Evolutionary conservation across 345 rosid species (phyloP).

Genomic region (Populus pruinosa): DNA sequence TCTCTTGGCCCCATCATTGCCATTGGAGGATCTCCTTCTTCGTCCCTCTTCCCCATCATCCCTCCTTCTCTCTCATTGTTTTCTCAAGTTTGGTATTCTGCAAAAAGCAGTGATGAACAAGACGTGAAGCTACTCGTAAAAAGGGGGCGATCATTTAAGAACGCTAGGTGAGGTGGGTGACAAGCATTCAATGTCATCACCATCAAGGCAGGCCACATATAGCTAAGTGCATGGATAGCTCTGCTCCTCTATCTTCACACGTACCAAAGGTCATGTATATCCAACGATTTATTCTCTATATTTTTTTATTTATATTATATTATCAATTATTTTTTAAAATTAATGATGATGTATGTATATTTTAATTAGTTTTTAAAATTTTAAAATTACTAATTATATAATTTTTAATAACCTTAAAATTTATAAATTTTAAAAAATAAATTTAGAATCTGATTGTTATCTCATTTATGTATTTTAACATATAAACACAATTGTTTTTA

Average conservation of each 20-base stretch:
- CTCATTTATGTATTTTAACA: no score
- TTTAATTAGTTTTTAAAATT: no score
- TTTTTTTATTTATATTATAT: no score
- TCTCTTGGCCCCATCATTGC: conserved; percentile 12
- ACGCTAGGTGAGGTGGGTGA: conserved; percentile 10
- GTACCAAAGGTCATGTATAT: no score
- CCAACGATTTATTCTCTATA: no score
- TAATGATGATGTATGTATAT: no score
- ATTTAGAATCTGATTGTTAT: no score
- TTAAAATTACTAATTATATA: no score
- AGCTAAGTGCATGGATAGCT: conserved; percentile 16
- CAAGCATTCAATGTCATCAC: conserved; percentile 6
- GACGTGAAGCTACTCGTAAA: neutral
- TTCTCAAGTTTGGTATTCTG: neutral
- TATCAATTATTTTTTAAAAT: no score
- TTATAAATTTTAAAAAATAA: no score
- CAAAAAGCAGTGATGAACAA: neutral
- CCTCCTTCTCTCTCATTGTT: neutral
- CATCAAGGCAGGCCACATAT: conserved; percentile 3
- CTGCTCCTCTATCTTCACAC: neutral
- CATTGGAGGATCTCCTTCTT: conserved; percentile 20
- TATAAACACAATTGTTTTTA: no score
- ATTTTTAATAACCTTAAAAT: no score
- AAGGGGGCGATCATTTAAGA: neutral
- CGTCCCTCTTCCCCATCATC: conserved; percentile 20